Conservation (phyloP, 768 basidiomycete species). For the Hypholoma sublateritium region DNA sequence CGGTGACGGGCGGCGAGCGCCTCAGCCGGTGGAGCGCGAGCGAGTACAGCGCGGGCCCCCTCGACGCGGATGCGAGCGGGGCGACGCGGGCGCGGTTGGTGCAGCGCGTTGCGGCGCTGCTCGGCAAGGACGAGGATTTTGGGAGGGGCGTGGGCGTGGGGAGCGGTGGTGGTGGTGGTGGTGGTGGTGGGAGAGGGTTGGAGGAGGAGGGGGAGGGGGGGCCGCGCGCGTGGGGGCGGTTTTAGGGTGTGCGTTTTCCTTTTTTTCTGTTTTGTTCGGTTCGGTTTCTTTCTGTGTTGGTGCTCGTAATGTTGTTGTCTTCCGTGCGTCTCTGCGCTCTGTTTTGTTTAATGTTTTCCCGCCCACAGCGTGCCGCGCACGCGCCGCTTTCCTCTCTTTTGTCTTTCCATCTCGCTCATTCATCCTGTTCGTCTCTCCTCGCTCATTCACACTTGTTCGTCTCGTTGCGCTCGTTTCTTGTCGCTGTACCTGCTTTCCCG, state of each 20-base stretch:
- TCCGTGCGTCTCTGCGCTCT: too few species aligned
- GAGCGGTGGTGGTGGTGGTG: conserved; percentile 6
- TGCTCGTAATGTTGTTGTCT: too few species aligned
- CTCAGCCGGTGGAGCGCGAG: conserved; percentile 45
- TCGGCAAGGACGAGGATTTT: conserved; percentile 29
- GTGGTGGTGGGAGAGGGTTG: neutral
- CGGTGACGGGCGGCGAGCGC: conserved; percentile 26
- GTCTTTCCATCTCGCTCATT: too few species aligned
- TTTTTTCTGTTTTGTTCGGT: neutral
- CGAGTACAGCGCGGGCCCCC: conserved; percentile 41
- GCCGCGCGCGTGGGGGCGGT: neutral
- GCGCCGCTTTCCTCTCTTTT: too few species aligned
- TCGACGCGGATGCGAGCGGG: conserved; percentile 52
- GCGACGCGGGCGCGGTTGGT: conserved; percentile 50
- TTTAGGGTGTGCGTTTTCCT: neutral
- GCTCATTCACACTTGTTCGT: too few species aligned
- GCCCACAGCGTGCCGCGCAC: too few species aligned
- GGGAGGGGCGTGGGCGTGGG: too few species aligned
- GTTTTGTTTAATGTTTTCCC: too few species aligned
- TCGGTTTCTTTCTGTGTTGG: neutral
- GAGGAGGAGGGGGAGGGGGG: neutral
- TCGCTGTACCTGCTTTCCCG: too few species aligned
- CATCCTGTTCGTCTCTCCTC: too few species aligned
- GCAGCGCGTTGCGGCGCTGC: conserved; percentile 52
- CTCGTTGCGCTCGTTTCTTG: too few species aligned